Conservation (phyloP, 2,329 filamentous ascomycete species). For the Cordyceps militaris region DNA sequence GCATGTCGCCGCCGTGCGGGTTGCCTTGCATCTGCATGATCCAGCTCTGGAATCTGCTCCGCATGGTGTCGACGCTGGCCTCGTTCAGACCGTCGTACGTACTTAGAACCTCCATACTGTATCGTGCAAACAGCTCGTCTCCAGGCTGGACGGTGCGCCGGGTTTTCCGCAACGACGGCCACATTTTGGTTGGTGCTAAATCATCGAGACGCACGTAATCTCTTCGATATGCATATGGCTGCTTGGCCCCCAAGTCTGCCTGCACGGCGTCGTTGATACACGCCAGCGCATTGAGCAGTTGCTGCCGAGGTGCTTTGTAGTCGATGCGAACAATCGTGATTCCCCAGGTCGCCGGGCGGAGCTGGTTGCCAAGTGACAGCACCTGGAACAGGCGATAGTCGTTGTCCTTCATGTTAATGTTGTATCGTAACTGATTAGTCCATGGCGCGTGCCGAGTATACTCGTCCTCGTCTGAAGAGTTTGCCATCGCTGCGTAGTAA, state of each 20-base stretch:
- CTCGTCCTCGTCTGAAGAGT: too few relatives aligned
- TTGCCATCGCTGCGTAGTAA: too few relatives aligned
- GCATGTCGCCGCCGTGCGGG: neutral
- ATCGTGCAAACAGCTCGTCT: neutral
- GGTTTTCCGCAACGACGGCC: neutral
- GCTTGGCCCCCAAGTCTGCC: neutral
- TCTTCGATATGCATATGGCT: neutral
- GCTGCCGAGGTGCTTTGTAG: neutral
- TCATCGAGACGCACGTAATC: neutral
- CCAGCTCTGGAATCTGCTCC: neutral
- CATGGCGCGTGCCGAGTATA: too few relatives aligned
- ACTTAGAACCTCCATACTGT: neutral
- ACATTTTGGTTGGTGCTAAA: too few relatives aligned
- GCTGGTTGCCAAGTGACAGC: neutral
- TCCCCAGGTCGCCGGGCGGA: neutral
- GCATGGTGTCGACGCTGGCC: neutral
- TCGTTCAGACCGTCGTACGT: neutral
- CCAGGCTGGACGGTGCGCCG: neutral
- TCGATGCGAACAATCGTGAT: conserved; percentile 1
- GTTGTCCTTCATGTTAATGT: neutral
- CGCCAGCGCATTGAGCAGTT: neutral
- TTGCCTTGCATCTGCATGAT: neutral
- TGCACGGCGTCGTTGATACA: conserved; percentile 5
- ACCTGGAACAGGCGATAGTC: neutral
- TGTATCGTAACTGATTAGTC: neutral